phyloP scores from a whole-genome alignment of 2,329 filamentous ascomycete genomes.

The Penicillium olsonii region DNA sequence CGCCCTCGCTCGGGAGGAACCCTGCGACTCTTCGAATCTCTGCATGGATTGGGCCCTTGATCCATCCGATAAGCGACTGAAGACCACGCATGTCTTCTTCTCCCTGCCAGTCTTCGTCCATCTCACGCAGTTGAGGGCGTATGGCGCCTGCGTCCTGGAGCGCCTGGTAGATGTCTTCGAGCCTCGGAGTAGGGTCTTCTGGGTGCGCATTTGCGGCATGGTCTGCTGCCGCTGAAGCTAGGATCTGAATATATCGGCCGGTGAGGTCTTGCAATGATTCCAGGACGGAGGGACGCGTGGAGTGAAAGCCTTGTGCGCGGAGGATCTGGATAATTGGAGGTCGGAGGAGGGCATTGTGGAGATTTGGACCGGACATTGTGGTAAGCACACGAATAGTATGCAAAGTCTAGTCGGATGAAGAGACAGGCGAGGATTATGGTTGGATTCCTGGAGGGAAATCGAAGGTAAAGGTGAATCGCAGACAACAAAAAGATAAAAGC shows the following conservation, averaged over 20 bases:
- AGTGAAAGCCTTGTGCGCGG: constrained; percentile 85
- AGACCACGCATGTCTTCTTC: constrained; percentile 79
- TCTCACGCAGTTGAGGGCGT: constrained; percentile 64
- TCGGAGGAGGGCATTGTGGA: constrained; percentile 78
- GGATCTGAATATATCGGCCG: constrained; percentile 73
- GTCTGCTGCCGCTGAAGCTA: constrained; percentile 70
- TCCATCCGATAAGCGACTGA: constrained; percentile 78
- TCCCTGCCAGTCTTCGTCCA: constrained; percentile 68
- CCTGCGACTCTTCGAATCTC: constrained; percentile 82
- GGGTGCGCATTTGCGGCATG: constrained; percentile 70
- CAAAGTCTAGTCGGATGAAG: not conserved
- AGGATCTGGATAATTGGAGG: constrained; percentile 88
- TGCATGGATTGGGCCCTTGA: constrained; percentile 69
- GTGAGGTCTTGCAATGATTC: constrained; percentile 87
- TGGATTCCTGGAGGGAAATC: not conserved
- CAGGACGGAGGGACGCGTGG: constrained; percentile 76
- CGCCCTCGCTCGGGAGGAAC: constrained; percentile 60
- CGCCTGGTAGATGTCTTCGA: constrained; percentile 83
- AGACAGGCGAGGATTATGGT: not conserved
- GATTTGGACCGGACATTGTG: constrained; percentile 50
- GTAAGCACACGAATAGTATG: not conserved
- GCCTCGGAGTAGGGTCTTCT: constrained; percentile 61
- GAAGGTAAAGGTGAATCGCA: constrained; percentile 1
- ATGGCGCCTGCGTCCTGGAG: constrained; percentile 79
- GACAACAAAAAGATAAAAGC: constrained; percentile 5